These are phyloP conservation scores for Candida adriatica DNA, from an alignment of 805 yeast genomes.

Conservation along the genomic window DNA sequence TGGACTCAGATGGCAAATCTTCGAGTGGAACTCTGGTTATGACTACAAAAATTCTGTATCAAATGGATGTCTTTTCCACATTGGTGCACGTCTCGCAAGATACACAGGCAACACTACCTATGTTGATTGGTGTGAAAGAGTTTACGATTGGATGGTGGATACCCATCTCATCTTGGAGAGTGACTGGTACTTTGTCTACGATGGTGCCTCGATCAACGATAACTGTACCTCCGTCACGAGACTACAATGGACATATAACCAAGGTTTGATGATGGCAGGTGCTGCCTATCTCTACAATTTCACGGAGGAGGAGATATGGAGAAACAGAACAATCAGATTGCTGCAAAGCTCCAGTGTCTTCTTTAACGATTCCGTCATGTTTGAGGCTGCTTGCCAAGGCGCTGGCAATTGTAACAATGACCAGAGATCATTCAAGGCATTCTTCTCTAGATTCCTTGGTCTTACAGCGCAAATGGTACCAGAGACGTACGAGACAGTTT, in stretches of 20 bases:
- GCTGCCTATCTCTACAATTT: slow-evolving; percentile 60
- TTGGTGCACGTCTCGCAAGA: slow-evolving; percentile 79
- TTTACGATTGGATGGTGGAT: slow-evolving; percentile 70
- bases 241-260: slow-evolving; percentile 71
- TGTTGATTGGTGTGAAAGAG: slow-evolving; percentile 62
- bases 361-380: slow-evolving; percentile 51
- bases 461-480: slow-evolving; percentile 58
- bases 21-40: slow-evolving; percentile 82
- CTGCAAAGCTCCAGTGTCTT: slow-evolving; percentile 47
- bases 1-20: slow-evolving; percentile 90
- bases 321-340: slow-evolving; percentile 41
- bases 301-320: slow-evolving; percentile 55
- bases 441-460: slow-evolving; percentile 58
- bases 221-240: slow-evolving; percentile 47
- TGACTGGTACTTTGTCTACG: slow-evolving; percentile 44
- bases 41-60: slow-evolving; percentile 83
- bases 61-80: slow-evolving; percentile 75
- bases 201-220: slow-evolving; percentile 45
- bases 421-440: slow-evolving; percentile 71
- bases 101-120: slow-evolving; percentile 69
- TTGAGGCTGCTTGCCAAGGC: slow-evolving; percentile 67
- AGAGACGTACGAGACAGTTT: slow-evolving; percentile 39
- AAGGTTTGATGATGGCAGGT: slow-evolving; percentile 63
- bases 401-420: slow-evolving; percentile 55
- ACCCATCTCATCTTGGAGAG: slow-evolving; percentile 35